Percentiles rank a stretch among this genome's conserved stretches.
These are phyloP conservation scores for Garcia nutans DNA, from an alignment of 345 rosid species.

Conservation along the genomic window DNA sequence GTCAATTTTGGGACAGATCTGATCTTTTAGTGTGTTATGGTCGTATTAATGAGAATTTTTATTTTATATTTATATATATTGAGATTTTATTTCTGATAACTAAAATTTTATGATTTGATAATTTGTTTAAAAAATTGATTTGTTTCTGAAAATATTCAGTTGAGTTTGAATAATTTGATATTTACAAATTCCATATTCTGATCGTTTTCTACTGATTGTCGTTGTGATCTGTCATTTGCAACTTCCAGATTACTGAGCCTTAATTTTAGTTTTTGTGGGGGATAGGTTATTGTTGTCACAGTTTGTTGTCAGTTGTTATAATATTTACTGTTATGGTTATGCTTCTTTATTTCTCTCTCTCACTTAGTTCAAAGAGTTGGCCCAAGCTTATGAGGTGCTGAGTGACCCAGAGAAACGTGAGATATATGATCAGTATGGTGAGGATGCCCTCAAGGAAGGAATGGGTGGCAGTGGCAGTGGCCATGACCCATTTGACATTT, in stretches of 20 bases:
- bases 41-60: neutral
- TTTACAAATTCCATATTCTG: neutral
- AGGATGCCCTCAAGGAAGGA: conserved; percentile 87
- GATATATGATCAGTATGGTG: conserved; percentile 77
- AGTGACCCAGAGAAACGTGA: conserved; percentile 81
- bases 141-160: no score
- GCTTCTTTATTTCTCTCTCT: neutral
- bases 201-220: neutral
- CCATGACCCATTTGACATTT: conserved; percentile 70
- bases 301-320: no score
- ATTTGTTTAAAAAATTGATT: no score
- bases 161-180: no score
- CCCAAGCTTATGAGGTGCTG: conserved; percentile 79
- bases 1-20: neutral
- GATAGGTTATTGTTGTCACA: no score
- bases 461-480: conserved; percentile 74
- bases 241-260: no score
- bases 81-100: no score
- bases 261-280: no score
- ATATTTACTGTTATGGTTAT: neutral
- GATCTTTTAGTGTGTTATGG: neutral
- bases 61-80: neutral
- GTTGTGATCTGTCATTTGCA: no score
- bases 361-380: conserved; percentile 65
- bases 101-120: neutral